Base-by-base conservation (phyloP, 2,329 filamentous ascomycete species). In the Penicillium brasilianum region DNA sequence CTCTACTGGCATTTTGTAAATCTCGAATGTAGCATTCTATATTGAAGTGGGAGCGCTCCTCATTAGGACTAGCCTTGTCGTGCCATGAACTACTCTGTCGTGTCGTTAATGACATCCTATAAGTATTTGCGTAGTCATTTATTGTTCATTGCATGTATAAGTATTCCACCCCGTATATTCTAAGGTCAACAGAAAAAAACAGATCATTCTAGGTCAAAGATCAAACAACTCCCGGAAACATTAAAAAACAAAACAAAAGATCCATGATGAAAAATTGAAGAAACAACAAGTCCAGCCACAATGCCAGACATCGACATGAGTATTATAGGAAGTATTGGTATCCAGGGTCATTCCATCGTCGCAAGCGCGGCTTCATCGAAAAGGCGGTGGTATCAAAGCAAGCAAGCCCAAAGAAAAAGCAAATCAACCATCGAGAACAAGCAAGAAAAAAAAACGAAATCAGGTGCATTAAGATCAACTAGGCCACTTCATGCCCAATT, bases 261-360 rank as follows among this genome's bases (percentile, higher is more conserved):
- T 32, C 48, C 11, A 30, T 25, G 6, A 52, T 39, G 13, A 36
- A 13, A n/a, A 52, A 52, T 14, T 11, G 6, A 48, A 9, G 2
- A 48, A 22, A 48, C 9, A 22, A 53, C 28, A 28, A 53, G 43
- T 10, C 41, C 22, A 53, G 11, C 11, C 18, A 32, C 22, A 41
- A 60, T 6, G 28, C 18, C 16, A 28, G 20, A 25, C 36, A 52
- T 28, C 32, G 16, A 39, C 14, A n/a, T 10, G 4, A 20, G 36
- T 37, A 53, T 37, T 39, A 53, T 7, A 32, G 32, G 43, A 25
- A 54, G 28, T 44, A 44, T 44, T 44, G 52, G 52, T 44, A 44
- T 54, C 52, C 52, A 44, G 37, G 37, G 46, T 66, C 64, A 48
- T 65, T 58, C 52, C 43, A 59, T 63, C 64, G 41, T 67, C 57